Evolutionary conservation across 208 protist species (phyloP).

Genomic region (Leptomonas pyrrhocoris): DNA sequence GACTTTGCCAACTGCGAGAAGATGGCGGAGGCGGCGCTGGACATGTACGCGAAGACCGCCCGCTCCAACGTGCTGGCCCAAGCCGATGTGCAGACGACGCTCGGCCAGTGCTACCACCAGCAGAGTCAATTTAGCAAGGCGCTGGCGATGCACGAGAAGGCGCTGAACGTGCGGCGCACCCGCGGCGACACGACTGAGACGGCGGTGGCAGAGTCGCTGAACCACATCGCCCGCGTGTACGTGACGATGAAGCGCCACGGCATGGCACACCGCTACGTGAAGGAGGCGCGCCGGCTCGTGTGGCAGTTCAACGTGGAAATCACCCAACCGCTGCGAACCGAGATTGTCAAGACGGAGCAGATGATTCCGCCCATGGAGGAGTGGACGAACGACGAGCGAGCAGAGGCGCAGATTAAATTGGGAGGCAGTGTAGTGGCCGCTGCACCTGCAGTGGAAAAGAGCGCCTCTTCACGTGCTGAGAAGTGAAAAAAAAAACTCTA

Average conservation of each 20-base stretch:
- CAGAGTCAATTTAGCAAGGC: slow-evolving; percentile 62
- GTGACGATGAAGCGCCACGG: slow-evolving; percentile 70
- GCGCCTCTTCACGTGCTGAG: background rate
- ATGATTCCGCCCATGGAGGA: slow-evolving; percentile 77
- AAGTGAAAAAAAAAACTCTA: background rate
- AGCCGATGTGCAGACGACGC: slow-evolving; percentile 85
- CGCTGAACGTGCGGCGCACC: slow-evolving; percentile 85
- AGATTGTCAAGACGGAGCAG: slow-evolving; percentile 82
- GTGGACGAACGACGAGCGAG: slow-evolving; percentile 69
- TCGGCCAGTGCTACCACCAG: slow-evolving; percentile 77
- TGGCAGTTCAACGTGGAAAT: slow-evolving; percentile 70
- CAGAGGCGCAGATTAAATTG: slow-evolving; percentile 44
- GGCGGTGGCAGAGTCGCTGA: slow-evolving; percentile 84
- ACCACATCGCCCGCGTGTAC: slow-evolving; percentile 84
- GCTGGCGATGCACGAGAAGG: slow-evolving; percentile 80
- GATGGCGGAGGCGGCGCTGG: slow-evolving; percentile 71
- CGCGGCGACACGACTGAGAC: slow-evolving; percentile 78
- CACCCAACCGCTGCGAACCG: slow-evolving; percentile 68
- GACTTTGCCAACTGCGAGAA: slow-evolving; percentile 77
- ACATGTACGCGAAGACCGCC: slow-evolving; percentile 90
- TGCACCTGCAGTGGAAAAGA: background rate
- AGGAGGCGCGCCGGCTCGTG: slow-evolving; percentile 81
- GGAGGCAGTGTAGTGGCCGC: slow-evolving; percentile 1
- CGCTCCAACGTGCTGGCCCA: slow-evolving; percentile 83
- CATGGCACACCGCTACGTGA: slow-evolving; percentile 58